Evolutionary conservation across 192 early-diverging fungal species (phyloP), one percentile per base, ranked within the genome.

Genomic region (Dimargaris xerosporica): DNA sequence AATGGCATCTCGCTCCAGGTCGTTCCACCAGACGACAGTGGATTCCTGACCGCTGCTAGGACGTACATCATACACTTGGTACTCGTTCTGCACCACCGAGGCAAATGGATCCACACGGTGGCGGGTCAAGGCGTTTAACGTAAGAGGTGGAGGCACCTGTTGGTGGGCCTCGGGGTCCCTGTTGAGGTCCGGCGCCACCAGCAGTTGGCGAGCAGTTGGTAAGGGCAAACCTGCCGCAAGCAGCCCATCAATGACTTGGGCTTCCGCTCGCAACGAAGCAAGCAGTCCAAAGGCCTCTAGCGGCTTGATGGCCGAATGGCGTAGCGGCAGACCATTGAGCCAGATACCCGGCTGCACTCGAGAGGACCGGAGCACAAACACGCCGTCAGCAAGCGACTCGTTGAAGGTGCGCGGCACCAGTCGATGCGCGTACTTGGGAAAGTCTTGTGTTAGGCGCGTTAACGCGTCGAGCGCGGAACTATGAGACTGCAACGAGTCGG

Each of bases 371-470:
- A 78, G 69, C 10, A 34, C 25, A 21, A 61, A 28, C 28, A 84
- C 71, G 21, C 77, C 76, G 1, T 62, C 43, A 17, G 62, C 67
- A 0, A 85, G 63, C 6, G 77, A 69, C 13, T 65, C 54, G 63
- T 82, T 76, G 2, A 88, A 19, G 0, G 62, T 64, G n/a, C 83
- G 54, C 21, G 76, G 58, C 0, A 82, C 75, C 23, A 96, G 69
- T 30, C 80, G 67, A 64, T 93, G 86, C 6, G 91, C 87, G 64
- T 90, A 87, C 63, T 90, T 91, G 3, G 93, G 96, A 65, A 95
- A 87, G 68, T 95, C 81, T 66, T 91, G 90, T 6, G 84, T 69
- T 5, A 94, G 64, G 44, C 80, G 77, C 30, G 73, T 73, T 21
- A 98, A 67, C 19, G 87, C 82, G 53, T 84, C 68, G 5, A 76